phyloP scores from a whole-genome alignment of 1,139 yeast species.

The Kodamaea fungicola region DNA sequence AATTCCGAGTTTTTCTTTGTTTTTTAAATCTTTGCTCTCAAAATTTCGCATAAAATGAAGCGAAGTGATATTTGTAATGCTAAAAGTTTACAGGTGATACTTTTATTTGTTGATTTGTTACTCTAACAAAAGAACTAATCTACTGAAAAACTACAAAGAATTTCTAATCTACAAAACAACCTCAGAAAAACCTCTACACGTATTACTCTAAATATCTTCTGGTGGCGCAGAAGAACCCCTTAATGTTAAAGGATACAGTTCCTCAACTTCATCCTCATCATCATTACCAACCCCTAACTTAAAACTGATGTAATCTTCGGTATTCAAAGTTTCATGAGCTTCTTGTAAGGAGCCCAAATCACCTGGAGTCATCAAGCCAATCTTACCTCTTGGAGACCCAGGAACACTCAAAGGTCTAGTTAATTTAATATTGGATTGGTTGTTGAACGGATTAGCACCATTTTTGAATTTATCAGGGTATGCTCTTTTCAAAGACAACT shows the following conservation, averaged over 20 bases:
- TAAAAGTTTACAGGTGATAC: no score
- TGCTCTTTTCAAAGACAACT: constrained; percentile 86
- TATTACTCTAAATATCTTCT: constrained; percentile 7
- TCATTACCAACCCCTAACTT: constrained; percentile 56
- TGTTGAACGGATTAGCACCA: constrained; percentile 60
- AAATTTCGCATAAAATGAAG: no score
- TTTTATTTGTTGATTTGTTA: no score
- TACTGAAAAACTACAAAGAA: no score
- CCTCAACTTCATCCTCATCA: constrained; percentile 43
- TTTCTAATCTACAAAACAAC: no score
- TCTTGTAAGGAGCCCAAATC: constrained; percentile 96
- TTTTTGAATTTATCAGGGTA: constrained; percentile 81
- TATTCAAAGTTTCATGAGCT: constrained; percentile 66
- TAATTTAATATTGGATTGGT: constrained; percentile 57
- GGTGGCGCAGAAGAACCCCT: constrained; percentile 47
- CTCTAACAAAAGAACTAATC: no score
- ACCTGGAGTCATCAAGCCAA: constrained; percentile 91
- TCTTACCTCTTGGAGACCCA: constrained; percentile 74
- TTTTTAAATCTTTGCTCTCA: no score
- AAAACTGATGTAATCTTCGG: constrained; percentile 81
- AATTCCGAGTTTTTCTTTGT: no score
- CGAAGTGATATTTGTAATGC: no score
- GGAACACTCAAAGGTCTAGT: constrained; percentile 94
- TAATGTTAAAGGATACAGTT: constrained; percentile 42
- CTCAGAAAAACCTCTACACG: no score